Conservation (phyloP, 2,329 filamentous ascomycete genomes). For the Pyrenochaeta sp. region DNA sequence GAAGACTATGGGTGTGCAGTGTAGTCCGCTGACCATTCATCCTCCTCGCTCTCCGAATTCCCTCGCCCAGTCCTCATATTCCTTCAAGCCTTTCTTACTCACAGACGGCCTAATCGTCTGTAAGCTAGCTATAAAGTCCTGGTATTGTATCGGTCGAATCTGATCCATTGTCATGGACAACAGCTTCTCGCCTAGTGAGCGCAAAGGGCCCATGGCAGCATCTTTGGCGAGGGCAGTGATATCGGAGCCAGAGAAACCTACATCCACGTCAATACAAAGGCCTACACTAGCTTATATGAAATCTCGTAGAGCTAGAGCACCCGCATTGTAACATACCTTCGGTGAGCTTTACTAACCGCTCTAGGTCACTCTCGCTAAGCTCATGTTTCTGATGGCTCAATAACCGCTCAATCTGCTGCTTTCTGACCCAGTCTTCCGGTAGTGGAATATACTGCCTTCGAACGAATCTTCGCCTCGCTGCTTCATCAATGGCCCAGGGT, state of each 20-base stretch:
- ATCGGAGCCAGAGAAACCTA: constrained; percentile 96
- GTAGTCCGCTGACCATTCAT: constrained; percentile 49
- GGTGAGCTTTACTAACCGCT: constrained; percentile 77
- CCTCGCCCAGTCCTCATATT: constrained; percentile 93
- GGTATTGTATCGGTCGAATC: constrained; percentile 83
- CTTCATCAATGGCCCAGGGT: constrained; percentile 98
- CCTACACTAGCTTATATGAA: not conserved
- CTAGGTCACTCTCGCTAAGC: constrained; percentile 75
- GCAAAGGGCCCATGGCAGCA: constrained; percentile 93
- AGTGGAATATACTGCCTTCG: constrained; percentile 94
- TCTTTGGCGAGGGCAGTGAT: constrained; percentile 97
- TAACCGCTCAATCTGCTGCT: constrained; percentile 78
- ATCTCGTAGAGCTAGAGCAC: not conserved
- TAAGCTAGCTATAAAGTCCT: constrained; percentile 86
- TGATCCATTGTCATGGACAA: constrained; percentile 93
- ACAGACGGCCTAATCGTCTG: constrained; percentile 89
- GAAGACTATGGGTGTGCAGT: not conserved
- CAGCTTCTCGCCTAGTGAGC: constrained; percentile 87
- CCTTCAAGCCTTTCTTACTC: constrained; percentile 80
- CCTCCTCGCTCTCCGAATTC: constrained; percentile 94
- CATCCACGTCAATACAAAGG: not conserved
- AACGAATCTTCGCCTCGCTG: constrained; percentile 88
- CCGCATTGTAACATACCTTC: constrained; percentile 68
- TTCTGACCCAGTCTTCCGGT: constrained; percentile 83
- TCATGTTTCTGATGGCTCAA: constrained; percentile 88